Percentiles rank a stretch among this genome's conserved stretches.
Conservation (phyloP, 2,329 filamentous ascomycete genomes). For the Ophiostoma tasmaniense region DNA sequence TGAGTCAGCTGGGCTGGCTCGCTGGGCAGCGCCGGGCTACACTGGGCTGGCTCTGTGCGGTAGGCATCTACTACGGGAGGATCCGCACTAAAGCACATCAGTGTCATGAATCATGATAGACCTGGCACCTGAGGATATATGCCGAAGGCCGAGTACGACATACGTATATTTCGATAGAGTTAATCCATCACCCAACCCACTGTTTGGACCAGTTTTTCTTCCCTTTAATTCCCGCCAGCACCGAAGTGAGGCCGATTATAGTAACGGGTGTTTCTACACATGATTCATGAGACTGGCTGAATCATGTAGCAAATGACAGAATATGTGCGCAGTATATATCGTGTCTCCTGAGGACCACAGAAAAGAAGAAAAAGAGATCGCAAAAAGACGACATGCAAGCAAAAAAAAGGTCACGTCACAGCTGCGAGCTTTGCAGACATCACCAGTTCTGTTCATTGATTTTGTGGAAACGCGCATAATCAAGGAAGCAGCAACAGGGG, state of each 20-base stretch:
- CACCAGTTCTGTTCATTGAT: background rate
- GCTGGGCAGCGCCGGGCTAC: background rate
- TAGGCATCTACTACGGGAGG: background rate
- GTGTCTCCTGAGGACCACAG: background rate
- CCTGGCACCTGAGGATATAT: background rate
- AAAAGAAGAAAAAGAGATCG: background rate
- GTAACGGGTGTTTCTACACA: background rate
- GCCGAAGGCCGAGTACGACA: background rate
- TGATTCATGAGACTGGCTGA: background rate
- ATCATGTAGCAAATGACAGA: background rate
- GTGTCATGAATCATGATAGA: conserved; percentile 2
- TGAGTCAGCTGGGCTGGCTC: background rate
- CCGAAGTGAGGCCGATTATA: conserved; percentile 4
- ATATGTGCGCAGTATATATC: background rate
- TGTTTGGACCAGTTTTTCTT: background rate
- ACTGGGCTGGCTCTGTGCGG: background rate
- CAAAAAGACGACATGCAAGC: background rate
- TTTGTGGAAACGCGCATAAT: background rate
- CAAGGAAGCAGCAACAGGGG: background rate
- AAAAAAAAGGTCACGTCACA: background rate
- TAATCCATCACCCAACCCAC: background rate
- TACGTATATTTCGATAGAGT: background rate
- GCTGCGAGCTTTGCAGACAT: background rate
- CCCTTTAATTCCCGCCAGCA: background rate
- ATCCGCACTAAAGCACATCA: background rate